Evolutionary conservation across 345 rosid genomes (phyloP), one percentile per base, ranked within the genome.

Genomic region (Gossypium ekmanianum): DNA sequence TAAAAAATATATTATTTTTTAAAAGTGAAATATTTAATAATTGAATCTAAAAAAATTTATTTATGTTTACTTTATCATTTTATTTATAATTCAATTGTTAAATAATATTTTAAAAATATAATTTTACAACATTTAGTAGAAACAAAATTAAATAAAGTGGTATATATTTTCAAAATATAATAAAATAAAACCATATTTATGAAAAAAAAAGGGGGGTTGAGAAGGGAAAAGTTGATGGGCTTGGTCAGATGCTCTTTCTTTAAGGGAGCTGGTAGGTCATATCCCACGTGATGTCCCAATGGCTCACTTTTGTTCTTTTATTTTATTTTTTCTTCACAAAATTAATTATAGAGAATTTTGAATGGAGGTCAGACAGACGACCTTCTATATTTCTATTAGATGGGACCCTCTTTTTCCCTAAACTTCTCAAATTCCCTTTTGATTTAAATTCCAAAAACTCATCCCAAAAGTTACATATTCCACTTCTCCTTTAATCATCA

Each of bases 261-360:
- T 83, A 77, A 73, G 89, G 84, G 81, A 55, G 83, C 82, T 72
- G 70, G 90, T 88, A 91, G 94, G 95, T 61, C 95, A 82, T 48
- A 45, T 78, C 79, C 86, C 97, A 93, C 97, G 94, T 93, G 97
- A 83, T 85, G 82, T 78, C 79, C 87, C 86, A 58, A 71, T 82
- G 87, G 84, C 44, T 69, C 43, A 41, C 7, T n/a, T 2, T 20
- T 1, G 39, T 56, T 62, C 54, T 48, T 61, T 66, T 54, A 51
- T 66, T 76, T 29, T 29, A 3, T 29, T 29, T 29, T 29, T 34
- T 34, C 41, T 34, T 83, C 20, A 68, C 61, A 22, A 58, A 56
- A 62, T 61, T 45, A 45, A 77, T 79, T 58, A 74, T 79, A 54
- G 73, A 75, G 75, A 75, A 81, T 68, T 83, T 76, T 78, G 71